Evolutionary conservation across 1,139 yeast genomes (phyloP), one percentile per base, ranked within the genome.

Genomic region (Diutina mesorugosa): DNA sequence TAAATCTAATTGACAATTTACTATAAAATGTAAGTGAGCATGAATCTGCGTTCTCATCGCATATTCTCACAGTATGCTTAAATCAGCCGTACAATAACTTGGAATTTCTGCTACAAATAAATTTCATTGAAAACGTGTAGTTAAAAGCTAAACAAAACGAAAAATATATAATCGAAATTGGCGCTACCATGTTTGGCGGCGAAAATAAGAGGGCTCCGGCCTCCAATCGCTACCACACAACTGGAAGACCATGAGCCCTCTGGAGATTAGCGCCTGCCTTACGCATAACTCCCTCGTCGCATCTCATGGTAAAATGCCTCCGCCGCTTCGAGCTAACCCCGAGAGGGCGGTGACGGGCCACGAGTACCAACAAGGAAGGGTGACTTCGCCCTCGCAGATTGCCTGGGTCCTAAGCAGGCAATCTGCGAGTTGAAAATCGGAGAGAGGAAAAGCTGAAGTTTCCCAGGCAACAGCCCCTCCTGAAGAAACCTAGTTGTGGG

Each of bases 241-340:
- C 38, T 29, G 16, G 29, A n/a, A 14, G 32, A 7, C 26, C 26
- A 21, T 21, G 26, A 21, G 26, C 6, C 14, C 51, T 18, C 26
- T 29, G 51, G 51, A 48, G 51, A 26, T 48, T 28, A n/a, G 51
- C 51, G 51, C 35, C 51, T 48, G 21, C 51, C 51, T 48, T 26
- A 29, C 51, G 38, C 51, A n/a, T 28, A n/a, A 18, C 26, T 21
- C 41, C 41, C 41, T 29, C 38, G 18, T 48, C 51, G 51, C 51
- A 26, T 48, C 51, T 48, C 32, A 4, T 6, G 12, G 21, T 3
- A 16, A 46, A n/a, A 14, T n/a, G 18, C 18, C 35, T 14, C 35
- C 21, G 7, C 12, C 51, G 21, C 16, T 48, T 28, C 32, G 21
- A 29, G 32, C 30, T 9, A 29, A 10, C 51, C 51, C 35, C 21